These are phyloP conservation scores for Ogataea ramenticola DNA, from an alignment of 805 yeast species.

Conservation along the genomic window DNA sequence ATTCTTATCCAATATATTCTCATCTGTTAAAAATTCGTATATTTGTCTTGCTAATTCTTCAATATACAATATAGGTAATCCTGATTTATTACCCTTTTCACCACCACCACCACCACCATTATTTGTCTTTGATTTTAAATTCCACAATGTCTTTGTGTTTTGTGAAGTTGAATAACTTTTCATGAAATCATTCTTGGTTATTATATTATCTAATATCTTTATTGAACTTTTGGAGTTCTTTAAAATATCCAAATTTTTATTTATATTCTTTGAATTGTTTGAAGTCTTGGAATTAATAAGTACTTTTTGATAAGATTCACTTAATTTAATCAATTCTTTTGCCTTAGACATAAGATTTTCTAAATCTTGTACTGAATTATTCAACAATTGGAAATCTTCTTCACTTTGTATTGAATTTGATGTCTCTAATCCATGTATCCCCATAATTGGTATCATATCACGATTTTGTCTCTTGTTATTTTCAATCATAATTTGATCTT, in stretches of 20 bases:
- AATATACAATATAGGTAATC: slow-evolving; percentile 21
- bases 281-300: slow-evolving; percentile 8
- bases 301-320: slow-evolving; percentile 31
- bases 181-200: slow-evolving; percentile 22
- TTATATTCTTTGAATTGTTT: slow-evolving; percentile 5
- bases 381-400: slow-evolving; percentile 54
- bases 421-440: slow-evolving; percentile 65
- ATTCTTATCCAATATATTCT: slow-evolving; percentile 36
- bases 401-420: slow-evolving; percentile 46
- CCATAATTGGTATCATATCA: slow-evolving; percentile 30
- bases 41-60: slow-evolving; percentile 75
- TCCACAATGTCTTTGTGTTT: slow-evolving; percentile 12
- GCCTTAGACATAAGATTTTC: slow-evolving; percentile 74
- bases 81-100: slow-evolving; percentile 6
- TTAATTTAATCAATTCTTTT: slow-evolving; percentile 57
- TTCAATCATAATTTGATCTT: background rate
- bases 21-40: slow-evolving; percentile 55
- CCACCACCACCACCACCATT: no score
- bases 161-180: slow-evolving; percentile 13
- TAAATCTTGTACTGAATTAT: slow-evolving; percentile 67
- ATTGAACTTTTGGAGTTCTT: slow-evolving; percentile 23
- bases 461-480: background rate
- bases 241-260: slow-evolving; percentile 18
- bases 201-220: slow-evolving; percentile 19
- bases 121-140: no score